Conservation (phyloP, 345 rosid genomes). For the Aquilaria malaccensis region DNA sequence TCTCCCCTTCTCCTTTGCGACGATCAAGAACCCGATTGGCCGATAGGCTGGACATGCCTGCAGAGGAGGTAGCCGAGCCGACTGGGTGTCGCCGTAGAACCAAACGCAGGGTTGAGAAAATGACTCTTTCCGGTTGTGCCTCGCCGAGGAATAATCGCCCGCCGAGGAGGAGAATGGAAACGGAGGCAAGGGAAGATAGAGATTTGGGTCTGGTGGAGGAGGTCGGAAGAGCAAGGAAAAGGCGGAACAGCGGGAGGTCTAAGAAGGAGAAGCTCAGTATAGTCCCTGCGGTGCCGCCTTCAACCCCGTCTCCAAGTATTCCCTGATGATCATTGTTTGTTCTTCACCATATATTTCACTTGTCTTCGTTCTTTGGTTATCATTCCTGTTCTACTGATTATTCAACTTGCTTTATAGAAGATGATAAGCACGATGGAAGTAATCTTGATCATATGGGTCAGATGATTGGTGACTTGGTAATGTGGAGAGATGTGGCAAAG, state of each 20-base stretch:
- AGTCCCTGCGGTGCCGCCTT: slow-evolving; percentile 35
- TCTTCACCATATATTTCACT: background rate
- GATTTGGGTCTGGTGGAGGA: slow-evolving; percentile 47
- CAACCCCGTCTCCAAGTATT: slow-evolving; percentile 45
- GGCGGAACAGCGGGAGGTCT: slow-evolving; percentile 41
- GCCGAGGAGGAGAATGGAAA: slow-evolving; percentile 55
- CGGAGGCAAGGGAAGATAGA: slow-evolving; percentile 61
- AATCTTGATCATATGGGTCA: slow-evolving; percentile 51
- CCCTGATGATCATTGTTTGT: slow-evolving; percentile 1
- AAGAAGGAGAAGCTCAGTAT: slow-evolving; percentile 68
- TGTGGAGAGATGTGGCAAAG: slow-evolving; percentile 86
- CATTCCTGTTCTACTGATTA: slow-evolving; percentile 1
- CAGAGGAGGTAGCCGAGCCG: slow-evolving; percentile 38
- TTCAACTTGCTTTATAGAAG: slow-evolving; percentile 22
- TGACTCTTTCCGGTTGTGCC: slow-evolving; percentile 30
- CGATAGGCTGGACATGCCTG: slow-evolving; percentile 56
- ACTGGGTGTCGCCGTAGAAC: slow-evolving; percentile 44
- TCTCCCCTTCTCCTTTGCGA: slow-evolving; percentile 60
- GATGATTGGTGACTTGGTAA: slow-evolving; percentile 44
- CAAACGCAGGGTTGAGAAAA: slow-evolving; percentile 45
- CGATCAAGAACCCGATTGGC: slow-evolving; percentile 57
- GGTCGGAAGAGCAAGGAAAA: slow-evolving; percentile 39
- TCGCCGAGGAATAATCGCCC: slow-evolving; percentile 58
- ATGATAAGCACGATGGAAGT: slow-evolving; percentile 38
- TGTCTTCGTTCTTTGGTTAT: slow-evolving; percentile 3